Evolutionary conservation across 208 protist genomes (phyloP), one percentile per base, ranked within the genome.

Genomic region (Vickermania ingenoplastis): DNA sequence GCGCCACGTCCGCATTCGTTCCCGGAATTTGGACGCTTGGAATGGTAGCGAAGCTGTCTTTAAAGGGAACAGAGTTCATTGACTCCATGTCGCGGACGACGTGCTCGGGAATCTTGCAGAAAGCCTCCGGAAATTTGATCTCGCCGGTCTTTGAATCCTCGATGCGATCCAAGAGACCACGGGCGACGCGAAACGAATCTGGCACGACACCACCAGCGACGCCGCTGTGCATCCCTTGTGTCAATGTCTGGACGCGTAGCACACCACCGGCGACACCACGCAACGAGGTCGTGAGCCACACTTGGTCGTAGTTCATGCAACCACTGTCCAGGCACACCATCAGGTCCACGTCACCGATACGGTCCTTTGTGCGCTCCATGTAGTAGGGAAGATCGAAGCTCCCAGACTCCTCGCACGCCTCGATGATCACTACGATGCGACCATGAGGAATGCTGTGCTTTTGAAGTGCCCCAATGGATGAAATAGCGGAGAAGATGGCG

Each of bases 301-400:
- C 54, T 66, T 96, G 83, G n/a, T 97, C 79, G 64, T 98, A 98
- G 63, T 96, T 97, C 56, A 91, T 75, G 57, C 69, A 75, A 51
- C 96, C 97, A 68, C 78, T 90, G 75, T 98, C 96, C 14, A 98
- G 73, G 68, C 94, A 97, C n/a, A 98, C 71, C 63, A 98, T 83
- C 2, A 98, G 65, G 53, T 87, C 77, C 23, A 91, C 74, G 58
- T 81, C 77, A 5, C 89, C 89, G 45, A 96, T 93, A 11, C 63
- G 61, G 24, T 66, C 65, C 23, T 66, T 77, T 61, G 69, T 82
- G 22, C 62, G 53, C 24, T 84, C 71, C 60, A 97, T 74, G 65
- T 93, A 96, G 65, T 82, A 83, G 17, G 72, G 73, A 11, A 97
- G 72, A 57, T 96, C 91, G 21, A 57, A 51, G 51, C 85, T 94